Conservation (phyloP, 441 rosid genomes). For the Populus hybrid region DNA sequence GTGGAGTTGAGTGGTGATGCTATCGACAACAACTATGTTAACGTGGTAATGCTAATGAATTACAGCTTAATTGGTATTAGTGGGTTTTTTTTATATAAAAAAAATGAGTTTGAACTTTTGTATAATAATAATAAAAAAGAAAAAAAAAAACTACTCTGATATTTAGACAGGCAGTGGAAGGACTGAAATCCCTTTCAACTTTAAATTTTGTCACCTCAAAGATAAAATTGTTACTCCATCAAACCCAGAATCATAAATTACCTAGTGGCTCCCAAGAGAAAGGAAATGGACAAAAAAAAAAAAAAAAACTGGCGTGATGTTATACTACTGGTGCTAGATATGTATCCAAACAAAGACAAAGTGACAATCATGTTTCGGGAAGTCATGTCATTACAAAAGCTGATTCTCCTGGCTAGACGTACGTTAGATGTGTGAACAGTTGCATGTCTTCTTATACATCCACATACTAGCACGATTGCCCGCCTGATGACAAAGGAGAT, state of each 20-base stretch:
- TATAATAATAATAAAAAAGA: too few relatives aligned
- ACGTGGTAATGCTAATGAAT: too few relatives aligned
- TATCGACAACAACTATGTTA: too few relatives aligned
- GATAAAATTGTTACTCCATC: not conserved
- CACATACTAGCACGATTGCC: too few relatives aligned
- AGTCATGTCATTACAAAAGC: constrained; percentile 17
- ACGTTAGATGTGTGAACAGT: too few relatives aligned
- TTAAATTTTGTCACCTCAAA: not conserved
- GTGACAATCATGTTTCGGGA: not conserved
- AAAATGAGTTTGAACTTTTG: too few relatives aligned
- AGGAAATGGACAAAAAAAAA: not conserved
- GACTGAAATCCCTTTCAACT: not conserved
- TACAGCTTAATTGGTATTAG: too few relatives aligned
- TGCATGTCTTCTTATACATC: too few relatives aligned
- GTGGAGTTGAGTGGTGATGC: too few relatives aligned
- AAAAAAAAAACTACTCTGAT: not conserved
- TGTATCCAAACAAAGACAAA: not conserved
- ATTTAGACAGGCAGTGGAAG: not conserved
- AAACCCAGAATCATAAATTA: not conserved
- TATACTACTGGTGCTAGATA: constrained; percentile 7
- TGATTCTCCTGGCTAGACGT: constrained; percentile 7
- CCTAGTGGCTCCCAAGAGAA: constrained; percentile 10
- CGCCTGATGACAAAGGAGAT: too few relatives aligned
- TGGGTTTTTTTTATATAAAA: too few relatives aligned
- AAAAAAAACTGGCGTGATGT: not conserved